Base-by-base conservation (phyloP, 176 grass and related monocot genomes). In the Rhipidocladum racemiflorum region DNA sequence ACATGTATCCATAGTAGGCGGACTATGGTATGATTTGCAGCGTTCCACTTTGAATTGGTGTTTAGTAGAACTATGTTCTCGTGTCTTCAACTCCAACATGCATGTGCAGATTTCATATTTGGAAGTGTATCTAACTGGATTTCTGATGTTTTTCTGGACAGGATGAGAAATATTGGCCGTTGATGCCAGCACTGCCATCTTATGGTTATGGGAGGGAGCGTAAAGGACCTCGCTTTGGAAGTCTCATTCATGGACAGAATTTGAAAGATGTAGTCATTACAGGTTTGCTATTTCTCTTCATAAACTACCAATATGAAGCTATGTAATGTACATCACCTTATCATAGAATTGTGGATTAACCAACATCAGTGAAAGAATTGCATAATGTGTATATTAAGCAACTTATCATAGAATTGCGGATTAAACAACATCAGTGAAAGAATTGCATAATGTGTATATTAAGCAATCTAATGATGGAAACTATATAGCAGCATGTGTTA, bases 221-320 rank as follows among this genome's bases (percentile, higher is more conserved):
- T 10, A 98, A 93, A 87, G 96, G 90, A 6, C 90, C 92, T 51
- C 92, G 92, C 32, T 95, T 88, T 72, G 89, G 96, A 50, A 98
- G 96, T 84, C 89, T 98, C 16, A 90, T 98, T 88, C 96, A 95
- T 91, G 96, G 96, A 73, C 92, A 98, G 45, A 91, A 98, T 87
- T 80, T 98, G 80, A 87, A 81, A 84, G 92, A 98, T 81, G 76
- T 98, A 5, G 86, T 98, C 63, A 98, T 98, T 77, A 95, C 92
- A 80, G 92, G 92, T 93, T 74, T 57, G 73, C 21, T 72, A 35
- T 53, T 57, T 56, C 3, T 79, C 67, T 81, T 16, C 67, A 42
- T 92, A 68, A 42, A 35, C n/a, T 80, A 34, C 18, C 21, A 65
- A 44, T 39, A 64, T 57, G 3, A 55, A 71, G 20, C 16, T 21